These are phyloP conservation scores for Penicillium glabrum DNA, from an alignment of 2,329 filamentous ascomycete genomes.

Conservation along the genomic window DNA sequence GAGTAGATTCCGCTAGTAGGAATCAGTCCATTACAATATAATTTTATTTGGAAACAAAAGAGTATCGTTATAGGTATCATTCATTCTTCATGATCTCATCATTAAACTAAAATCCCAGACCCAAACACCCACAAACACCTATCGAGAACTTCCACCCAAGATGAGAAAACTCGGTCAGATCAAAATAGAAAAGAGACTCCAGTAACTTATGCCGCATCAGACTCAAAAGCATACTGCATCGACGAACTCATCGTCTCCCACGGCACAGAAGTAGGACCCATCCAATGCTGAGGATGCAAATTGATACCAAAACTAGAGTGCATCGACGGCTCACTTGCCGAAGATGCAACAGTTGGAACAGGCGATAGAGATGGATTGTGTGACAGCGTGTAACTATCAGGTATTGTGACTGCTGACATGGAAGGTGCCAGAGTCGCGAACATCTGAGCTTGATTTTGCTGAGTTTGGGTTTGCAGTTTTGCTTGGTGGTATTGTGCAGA, in stretches of 20 bases:
- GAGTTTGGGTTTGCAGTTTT: conserved; percentile 11
- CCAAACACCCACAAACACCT: neutral
- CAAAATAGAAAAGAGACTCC: neutral
- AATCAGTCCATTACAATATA: neutral
- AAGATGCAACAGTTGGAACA: conserved; percentile 17
- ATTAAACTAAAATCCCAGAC: neutral
- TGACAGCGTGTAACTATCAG: conserved; percentile 14
- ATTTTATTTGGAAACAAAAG: neutral
- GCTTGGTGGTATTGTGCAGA: conserved; percentile 15
- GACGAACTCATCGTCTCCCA: conserved; percentile 25
- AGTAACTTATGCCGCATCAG: neutral
- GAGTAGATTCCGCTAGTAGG: too few relatives aligned
- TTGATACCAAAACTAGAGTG: conserved; percentile 22
- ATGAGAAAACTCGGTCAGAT: neutral
- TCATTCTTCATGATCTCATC: conserved; percentile 12
- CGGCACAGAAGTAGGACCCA: conserved; percentile 29
- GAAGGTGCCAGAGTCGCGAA: conserved; percentile 4
- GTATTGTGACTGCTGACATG: conserved; percentile 8
- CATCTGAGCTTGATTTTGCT: conserved; percentile 11
- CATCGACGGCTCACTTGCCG: conserved; percentile 19
- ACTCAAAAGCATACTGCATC: conserved; percentile 15
- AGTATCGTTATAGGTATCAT: neutral
- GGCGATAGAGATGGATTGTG: conserved; percentile 21
- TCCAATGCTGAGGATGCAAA: conserved; percentile 36
- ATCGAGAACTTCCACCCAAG: neutral